Conservation (phyloP, 1,139 yeast genomes). For the Kodamaea sp. region DNA sequence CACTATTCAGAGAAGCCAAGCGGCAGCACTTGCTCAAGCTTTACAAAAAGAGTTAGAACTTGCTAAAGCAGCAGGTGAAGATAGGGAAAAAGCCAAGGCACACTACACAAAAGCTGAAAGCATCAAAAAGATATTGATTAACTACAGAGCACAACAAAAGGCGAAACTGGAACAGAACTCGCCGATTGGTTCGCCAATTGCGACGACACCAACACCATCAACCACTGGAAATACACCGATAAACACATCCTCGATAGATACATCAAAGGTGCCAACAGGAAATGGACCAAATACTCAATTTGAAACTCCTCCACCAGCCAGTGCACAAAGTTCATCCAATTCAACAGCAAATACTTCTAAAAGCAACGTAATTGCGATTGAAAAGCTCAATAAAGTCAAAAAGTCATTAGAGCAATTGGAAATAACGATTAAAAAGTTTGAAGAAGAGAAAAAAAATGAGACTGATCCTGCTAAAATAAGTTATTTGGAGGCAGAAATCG, state of each 20-base stretch:
- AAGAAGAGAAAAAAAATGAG: slow-evolving; percentile 22
- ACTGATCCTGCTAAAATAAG: slow-evolving; percentile 27
- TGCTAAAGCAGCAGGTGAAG: slow-evolving; percentile 52
- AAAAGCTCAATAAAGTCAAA: slow-evolving; percentile 40
- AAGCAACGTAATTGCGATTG: slow-evolving; percentile 31
- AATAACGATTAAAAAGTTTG: slow-evolving; percentile 32
- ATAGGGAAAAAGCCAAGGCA: slow-evolving; percentile 63
- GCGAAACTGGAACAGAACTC: slow-evolving; percentile 10
- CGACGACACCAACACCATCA: slow-evolving; percentile 32
- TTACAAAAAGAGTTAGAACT: slow-evolving; percentile 61
- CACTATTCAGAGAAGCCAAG: slow-evolving; percentile 49
- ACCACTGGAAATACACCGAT: slow-evolving; percentile 6
- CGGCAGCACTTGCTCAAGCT: slow-evolving; percentile 56
- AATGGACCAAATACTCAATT: slow-evolving; percentile 8
- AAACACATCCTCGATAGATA: slow-evolving; percentile 1
- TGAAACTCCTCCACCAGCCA: slow-evolving; percentile 28
- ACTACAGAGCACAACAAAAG: slow-evolving; percentile 35
- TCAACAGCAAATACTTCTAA: slow-evolving; percentile 10
- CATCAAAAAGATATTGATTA: slow-evolving; percentile 48
- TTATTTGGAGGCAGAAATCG: slow-evolving; percentile 33
- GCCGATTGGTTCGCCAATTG: slow-evolving; percentile 6
- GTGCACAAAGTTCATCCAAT: not conserved
- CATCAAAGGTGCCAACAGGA: slow-evolving; percentile 9
- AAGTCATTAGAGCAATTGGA: slow-evolving; percentile 39
- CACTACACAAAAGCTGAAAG: slow-evolving; percentile 67